Evolutionary conservation across 2,329 filamentous ascomycete genomes (phyloP).

Genomic region (Fusarium tjaetaba): DNA sequence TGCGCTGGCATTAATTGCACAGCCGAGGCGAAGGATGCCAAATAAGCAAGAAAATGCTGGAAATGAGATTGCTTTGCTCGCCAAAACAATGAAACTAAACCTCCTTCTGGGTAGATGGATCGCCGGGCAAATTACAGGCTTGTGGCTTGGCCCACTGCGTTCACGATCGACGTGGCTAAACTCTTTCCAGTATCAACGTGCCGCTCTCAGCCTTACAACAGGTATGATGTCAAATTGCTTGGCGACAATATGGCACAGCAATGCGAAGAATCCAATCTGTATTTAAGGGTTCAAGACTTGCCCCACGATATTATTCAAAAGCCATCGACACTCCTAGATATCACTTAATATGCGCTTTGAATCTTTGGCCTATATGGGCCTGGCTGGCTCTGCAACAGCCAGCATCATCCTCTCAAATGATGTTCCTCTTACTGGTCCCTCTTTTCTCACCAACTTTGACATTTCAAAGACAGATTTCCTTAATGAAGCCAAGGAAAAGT

Average conservation of each 20-base stretch:
- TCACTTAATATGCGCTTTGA: not conserved
- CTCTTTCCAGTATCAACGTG: not conserved
- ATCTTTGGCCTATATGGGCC: not conserved
- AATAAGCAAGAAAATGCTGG: not conserved
- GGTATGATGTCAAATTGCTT: not conserved
- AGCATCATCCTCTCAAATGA: conserved; percentile 22
- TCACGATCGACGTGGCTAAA: not conserved
- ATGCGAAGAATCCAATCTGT: not conserved
- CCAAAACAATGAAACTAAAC: not conserved
- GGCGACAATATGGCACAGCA: not conserved
- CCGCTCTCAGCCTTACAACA: not conserved
- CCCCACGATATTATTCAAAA: not conserved
- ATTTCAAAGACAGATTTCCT: conserved; percentile 12
- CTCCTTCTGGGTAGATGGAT: not conserved
- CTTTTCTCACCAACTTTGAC: conserved; percentile 36
- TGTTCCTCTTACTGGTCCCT: conserved; percentile 36
- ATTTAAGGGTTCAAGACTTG: not conserved
- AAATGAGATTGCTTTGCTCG: not conserved
- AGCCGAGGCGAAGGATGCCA: not conserved
- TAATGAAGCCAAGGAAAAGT: conserved; percentile 4
- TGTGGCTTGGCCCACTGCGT: not conserved
- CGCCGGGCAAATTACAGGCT: not conserved
- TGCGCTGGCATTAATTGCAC: not conserved
- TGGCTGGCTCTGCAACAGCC: not conserved
- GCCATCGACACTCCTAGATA: not conserved